Conservation (phyloP, 176 grass and related monocot genomes). For the Aegilops umbellulata region DNA sequence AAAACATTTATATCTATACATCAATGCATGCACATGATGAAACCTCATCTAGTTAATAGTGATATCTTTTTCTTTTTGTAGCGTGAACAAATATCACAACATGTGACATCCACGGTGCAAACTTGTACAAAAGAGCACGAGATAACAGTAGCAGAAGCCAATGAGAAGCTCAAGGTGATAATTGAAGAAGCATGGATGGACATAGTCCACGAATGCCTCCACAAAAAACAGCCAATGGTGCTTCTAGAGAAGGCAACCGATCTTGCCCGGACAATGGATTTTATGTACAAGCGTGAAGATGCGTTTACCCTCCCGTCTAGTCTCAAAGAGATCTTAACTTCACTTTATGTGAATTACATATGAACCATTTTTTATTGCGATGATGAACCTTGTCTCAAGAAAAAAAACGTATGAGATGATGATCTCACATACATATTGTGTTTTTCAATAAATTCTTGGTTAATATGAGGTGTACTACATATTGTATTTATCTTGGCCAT, state of each 20-base stretch:
- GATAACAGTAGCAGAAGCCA: neutral
- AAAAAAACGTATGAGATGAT: neutral
- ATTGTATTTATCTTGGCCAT: no score
- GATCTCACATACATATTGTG: no score
- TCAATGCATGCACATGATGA: neutral
- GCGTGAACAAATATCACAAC: neutral
- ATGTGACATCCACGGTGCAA: neutral
- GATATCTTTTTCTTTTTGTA: neutral
- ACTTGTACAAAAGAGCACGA: neutral
- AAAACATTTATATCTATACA: neutral
- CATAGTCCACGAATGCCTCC: neutral
- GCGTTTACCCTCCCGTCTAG: neutral
- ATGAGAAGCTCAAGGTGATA: neutral
- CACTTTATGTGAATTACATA: neutral
- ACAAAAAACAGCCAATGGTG: neutral
- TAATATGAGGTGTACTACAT: no score
- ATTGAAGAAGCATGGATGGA: constrained; percentile 19
- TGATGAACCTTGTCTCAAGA: neutral
- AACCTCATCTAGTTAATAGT: neutral
- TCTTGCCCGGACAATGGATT: neutral
- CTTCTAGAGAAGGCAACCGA: neutral
- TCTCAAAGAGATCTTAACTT: neutral
- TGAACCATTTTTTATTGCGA: neutral
- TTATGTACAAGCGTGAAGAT: constrained; percentile 12
- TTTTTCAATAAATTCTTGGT: no score